These are phyloP conservation scores for Boletus tomentosulus DNA, from an alignment of 768 basidiomycete genomes.

Conservation along the genomic window DNA sequence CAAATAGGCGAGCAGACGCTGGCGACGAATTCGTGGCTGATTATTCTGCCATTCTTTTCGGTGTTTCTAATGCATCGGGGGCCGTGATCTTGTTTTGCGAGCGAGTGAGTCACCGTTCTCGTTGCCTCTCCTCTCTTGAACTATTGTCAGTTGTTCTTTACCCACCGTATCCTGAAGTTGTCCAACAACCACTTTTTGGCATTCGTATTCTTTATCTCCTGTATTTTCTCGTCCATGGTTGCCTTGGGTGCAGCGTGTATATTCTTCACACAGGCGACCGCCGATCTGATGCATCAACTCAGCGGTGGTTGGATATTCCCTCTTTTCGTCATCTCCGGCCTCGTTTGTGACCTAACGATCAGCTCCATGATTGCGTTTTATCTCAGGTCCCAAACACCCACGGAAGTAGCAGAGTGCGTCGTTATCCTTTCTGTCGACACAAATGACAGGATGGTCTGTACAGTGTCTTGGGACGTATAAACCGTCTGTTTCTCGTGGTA, in stretches of 20 bases:
- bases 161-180: constrained; percentile 12
- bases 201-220: constrained; percentile 10
- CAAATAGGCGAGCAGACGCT: neutral
- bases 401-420: constrained; percentile 6
- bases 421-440: neutral
- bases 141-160: constrained; percentile 18
- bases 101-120: constrained; percentile 9
- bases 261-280: constrained; percentile 11
- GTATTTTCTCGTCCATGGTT: constrained; percentile 20
- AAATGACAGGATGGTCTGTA: neutral
- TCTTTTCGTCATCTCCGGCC: constrained; percentile 13
- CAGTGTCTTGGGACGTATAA: constrained; percentile 3
- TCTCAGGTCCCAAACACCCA: constrained; percentile 5
- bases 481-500: constrained; percentile 1
- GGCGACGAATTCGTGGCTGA: constrained; percentile 2
- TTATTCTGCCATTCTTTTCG: constrained; percentile 15
- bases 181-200: constrained; percentile 14
- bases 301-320: constrained; percentile 15
- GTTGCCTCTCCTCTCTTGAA: neutral
- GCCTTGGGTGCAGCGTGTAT: constrained; percentile 17
- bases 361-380: constrained; percentile 5
- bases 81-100: constrained; percentile 13
- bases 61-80: constrained; percentile 13
- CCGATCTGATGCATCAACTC: constrained; percentile 9
- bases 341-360: constrained; percentile 16